phyloP scores from a whole-genome alignment of 2,329 filamentous ascomycete species.

The Cladophialophora exuberans region DNA sequence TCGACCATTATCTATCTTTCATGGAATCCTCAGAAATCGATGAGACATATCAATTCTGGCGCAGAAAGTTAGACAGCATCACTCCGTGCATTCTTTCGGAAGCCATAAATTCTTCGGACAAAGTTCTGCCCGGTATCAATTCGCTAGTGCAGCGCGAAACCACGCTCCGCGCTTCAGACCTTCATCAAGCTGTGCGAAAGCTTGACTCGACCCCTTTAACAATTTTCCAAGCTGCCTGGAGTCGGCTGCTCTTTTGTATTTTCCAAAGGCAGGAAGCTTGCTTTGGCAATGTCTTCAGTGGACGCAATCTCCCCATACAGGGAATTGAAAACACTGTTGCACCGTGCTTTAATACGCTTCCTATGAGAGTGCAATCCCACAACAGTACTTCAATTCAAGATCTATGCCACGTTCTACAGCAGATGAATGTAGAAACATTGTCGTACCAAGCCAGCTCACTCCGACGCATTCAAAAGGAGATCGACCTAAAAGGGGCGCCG shows the following conservation, averaged over 20 bases:
- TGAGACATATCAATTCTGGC: constrained; percentile 69
- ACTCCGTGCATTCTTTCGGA: constrained; percentile 20
- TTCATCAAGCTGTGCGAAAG: constrained; percentile 47
- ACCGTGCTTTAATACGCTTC: constrained; percentile 90
- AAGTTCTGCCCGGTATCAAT: neutral
- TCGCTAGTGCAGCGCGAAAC: constrained; percentile 1
- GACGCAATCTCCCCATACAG: constrained; percentile 68
- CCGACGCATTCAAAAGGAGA: constrained; percentile 66
- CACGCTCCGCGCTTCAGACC: constrained; percentile 1
- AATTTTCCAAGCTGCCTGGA: constrained; percentile 74
- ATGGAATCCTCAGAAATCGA: constrained; percentile 56
- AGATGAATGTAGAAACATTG: constrained; percentile 63
- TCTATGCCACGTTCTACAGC: constrained; percentile 64
- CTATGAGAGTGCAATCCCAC: constrained; percentile 64
- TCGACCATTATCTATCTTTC: constrained; percentile 66
- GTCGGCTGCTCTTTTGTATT: constrained; percentile 62
- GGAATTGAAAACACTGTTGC: constrained; percentile 75
- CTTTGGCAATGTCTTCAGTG: constrained; percentile 85
- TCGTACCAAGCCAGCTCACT: constrained; percentile 75
- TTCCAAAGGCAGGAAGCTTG: constrained; percentile 68
- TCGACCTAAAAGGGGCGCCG: constrained; percentile 50
- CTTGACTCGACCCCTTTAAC: constrained; percentile 66
- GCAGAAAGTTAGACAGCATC: constrained; percentile 46
- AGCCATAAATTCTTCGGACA: constrained; percentile 9
- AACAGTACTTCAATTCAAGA: constrained; percentile 55